Conservation (phyloP, 208 protist species). For the Strigomonas culicis region DNA sequence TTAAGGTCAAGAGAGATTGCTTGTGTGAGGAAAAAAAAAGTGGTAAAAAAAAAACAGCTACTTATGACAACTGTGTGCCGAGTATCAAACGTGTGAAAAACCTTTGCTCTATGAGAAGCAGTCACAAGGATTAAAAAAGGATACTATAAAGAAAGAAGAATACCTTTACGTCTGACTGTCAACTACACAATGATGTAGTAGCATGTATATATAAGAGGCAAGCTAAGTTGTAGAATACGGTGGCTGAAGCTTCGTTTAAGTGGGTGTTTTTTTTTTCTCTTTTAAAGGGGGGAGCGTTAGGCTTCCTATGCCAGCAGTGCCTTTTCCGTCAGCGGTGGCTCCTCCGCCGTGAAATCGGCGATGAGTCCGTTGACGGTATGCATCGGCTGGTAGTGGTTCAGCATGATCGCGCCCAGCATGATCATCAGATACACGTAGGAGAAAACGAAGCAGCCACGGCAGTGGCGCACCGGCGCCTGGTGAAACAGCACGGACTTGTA, state of each 20-base stretch:
- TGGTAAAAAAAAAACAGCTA: neutral
- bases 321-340: neutral
- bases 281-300: neutral
- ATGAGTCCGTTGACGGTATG: conserved; percentile 21
- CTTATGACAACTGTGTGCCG: neutral
- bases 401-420: conserved; percentile 63
- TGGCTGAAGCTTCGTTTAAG: neutral
- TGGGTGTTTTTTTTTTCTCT: neutral
- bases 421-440: conserved; percentile 85
- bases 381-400: conserved; percentile 77
- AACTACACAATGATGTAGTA: too few species aligned
- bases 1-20: neutral
- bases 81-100: neutral
- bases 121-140: too few species aligned
- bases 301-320: neutral
- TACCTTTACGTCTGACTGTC: neutral
- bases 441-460: conserved; percentile 88
- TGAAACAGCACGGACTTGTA: conserved; percentile 87
- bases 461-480: conserved; percentile 61
- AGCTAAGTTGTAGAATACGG: too few species aligned
- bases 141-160: neutral
- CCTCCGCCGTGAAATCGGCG: conserved; percentile 16
- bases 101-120: too few species aligned
- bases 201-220: too few species aligned
- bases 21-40: neutral